Base-by-base conservation (phyloP, 306 rosid species). In the Styphnolobium japonicum region DNA sequence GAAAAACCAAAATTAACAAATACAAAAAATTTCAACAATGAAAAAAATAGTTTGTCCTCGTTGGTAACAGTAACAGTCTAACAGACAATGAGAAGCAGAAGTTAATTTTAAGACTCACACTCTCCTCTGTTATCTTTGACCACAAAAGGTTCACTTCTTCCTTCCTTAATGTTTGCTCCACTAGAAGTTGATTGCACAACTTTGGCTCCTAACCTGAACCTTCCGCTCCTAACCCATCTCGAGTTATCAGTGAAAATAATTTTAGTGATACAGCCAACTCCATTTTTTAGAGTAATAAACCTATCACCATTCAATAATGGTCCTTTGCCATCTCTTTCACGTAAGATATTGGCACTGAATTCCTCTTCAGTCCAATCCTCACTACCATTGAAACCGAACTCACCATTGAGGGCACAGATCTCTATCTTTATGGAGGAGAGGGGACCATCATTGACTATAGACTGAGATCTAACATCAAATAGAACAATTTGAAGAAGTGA, bases 71-170 rank as follows among this genome's bases (percentile, higher is more conserved):
- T n/a, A n/a, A n/a, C n/a, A n/a, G n/a, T n/a, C n/a, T n/a, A n/a
- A n/a, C 10, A 46, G 39, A 55, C 2, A 57, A 42, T 14, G 27
- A 52, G 7, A 29, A 16, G 31, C 4, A 48, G 16, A 31, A 45
- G 55, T 45, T n/a, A 21, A 66, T n/a, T 18, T 49, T 7, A 63
- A 61, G 67, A 92, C 88, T 80, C 63, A 91, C 96, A 0, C 61
- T 91, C 92, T 69, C 94, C 97, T 0, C 94, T 78, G 60, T 74
- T 88, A 72, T 93, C 96, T 70, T 85, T 91, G 37, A 93, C 96
- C 31, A 46, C 36, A 42, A 93, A 87, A 27, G 91, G 56, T 37
- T 84, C 86, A 71, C 92, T 90, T 78, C 48, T 84, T 22, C 91
- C 89, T 61, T 85, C 97, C 78, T 86, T 88, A 15, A 92, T 66